Evolutionary conservation across 192 early-diverging fungal genomes (phyloP), one percentile per base, ranked within the genome.

Genomic region (Umbelopsis sp.): DNA sequence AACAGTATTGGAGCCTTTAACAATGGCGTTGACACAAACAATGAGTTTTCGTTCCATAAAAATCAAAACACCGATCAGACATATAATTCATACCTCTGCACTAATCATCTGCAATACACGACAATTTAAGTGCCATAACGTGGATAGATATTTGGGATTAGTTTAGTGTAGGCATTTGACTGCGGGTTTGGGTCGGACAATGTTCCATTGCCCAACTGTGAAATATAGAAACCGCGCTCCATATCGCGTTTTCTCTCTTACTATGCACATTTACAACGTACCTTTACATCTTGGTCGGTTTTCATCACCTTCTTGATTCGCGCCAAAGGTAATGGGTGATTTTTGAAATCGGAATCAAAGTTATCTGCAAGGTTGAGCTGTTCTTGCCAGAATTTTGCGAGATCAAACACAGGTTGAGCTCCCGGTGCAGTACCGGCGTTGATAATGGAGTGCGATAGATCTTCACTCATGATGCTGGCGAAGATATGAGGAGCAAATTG

Each of bases 301-400:
- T 98, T 98, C 97, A 98, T 98, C 41, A 98, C 95, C 76, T 97
- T 97, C 75, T 98, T 98, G 75, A 97, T 97, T 29, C 97, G 81
- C 26, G 97, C 97, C 45, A 98, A 79, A 24, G 97, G 97, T 66
- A 98, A 73, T 65, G 89, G 85, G 71, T 98, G 96, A 45, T 88
- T 83, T 77, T 96, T 96, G 82, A 95, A 98, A 80, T 98, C 97
- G 22, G 91, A 87, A 59, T 81, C 77, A 20, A 88, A 88, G 65
- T 90, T 81, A 59, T 92, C 84, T 24, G 90, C 85, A 50, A 84
- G 81, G 11, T 74, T 71, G 75, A 89, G 84, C 69, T 93, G 91
- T 10, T 85, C 84, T 71, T 86, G 82, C 93, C 93, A 94, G 68
- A 92, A 94, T 17, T 84, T 79, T 31, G 78, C 78, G 11, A 88